Conservation (phyloP, 2,329 filamentous ascomycete species). For the Pseudogymnoascus sp. region DNA sequence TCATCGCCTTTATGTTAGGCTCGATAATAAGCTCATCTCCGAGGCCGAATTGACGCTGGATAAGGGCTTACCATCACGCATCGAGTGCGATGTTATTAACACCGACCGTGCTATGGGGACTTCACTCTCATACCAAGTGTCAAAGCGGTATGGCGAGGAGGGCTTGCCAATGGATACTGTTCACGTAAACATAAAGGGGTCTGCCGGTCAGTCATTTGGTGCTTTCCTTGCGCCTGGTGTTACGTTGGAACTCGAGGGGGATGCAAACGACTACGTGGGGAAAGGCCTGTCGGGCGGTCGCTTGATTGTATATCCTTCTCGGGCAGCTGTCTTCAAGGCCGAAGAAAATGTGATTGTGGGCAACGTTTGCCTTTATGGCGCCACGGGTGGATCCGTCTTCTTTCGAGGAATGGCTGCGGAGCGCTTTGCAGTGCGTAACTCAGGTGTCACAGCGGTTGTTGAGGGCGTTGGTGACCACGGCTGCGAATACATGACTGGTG, state of each 20-base stretch:
- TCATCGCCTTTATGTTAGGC: conserved; percentile 81
- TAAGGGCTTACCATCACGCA: conserved; percentile 84
- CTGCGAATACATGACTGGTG: conserved; percentile 98
- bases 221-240: conserved; percentile 89
- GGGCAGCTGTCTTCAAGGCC: conserved; percentile 84
- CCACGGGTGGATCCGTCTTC: conserved; percentile 83
- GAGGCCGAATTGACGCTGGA: conserved; percentile 91
- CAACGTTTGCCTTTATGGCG: conserved; percentile 92
- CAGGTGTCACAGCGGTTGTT: conserved; percentile 89
- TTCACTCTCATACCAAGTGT: conserved; percentile 92
- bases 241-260: conserved; percentile 89
- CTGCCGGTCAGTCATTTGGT: conserved; percentile 93
- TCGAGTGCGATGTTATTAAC: conserved; percentile 94
- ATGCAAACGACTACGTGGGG: conserved; percentile 93
- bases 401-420: conserved; percentile 96
- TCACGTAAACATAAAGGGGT: conserved; percentile 93
- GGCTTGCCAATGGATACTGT: conserved; percentile 89
- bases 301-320: conserved; percentile 86
- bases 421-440: conserved; percentile 94
- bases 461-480: conserved; percentile 95
- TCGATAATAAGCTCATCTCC: conserved; percentile 95
- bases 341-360: conserved; percentile 93
- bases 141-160: conserved; percentile 80
- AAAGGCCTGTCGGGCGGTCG: conserved; percentile 92
- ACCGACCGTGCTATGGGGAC: conserved; percentile 91